Evolutionary conservation across 1,284 basidiomycete genomes (phyloP), one percentile per base, ranked within the genome.

Genomic region (Microbotryum violaceum): DNA sequence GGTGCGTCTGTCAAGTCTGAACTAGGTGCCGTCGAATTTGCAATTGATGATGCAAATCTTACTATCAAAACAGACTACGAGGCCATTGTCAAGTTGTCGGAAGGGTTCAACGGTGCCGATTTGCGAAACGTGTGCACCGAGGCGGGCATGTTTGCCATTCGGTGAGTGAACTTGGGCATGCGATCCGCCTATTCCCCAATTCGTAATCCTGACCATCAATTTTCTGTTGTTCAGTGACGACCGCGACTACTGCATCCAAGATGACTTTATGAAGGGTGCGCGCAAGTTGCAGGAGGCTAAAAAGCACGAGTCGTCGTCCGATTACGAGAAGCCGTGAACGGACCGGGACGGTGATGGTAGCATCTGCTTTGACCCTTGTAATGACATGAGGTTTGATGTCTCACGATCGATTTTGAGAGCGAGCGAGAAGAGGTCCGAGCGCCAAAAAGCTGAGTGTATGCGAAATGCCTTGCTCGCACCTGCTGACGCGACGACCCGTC

Each of bases 101-200:
- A 97, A 73, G 84, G 83, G 1, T 96, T 97, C 80, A 97, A 96
- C 74, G 92, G 92, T 60, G 92, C 92, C 18, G 96, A 98, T 79
- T 75, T 98, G 74, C 83, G 94, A 58, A 98, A 98, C 75, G 90
- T 99, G 16, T 86, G 94, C 57, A 98, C 96, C 7, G 96, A 98
- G 77, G 91, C 94, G 9, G 94, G 96, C 57, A 97, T 99, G 92
- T 97, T 97, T 76, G 96, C 96, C 16, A 97, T 99, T 72, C 82
- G 96, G 56, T 47, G 42, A 57, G 33, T 46, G 52, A 52, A 45
- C 52, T 54, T 47, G 56, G 51, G 23, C 64, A 54, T 54, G 44
- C 37, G 61, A 29, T 53, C 27, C 18, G 18, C 10, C n/a, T 20
- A 27, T 48, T 27, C 12, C n/a, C 48, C 25, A 42, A 21, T 33